A percentile compares a stretch with the other conserved stretches of the same genome.
These are phyloP conservation scores for Skeletonema grethae DNA, from an alignment of 108 stramenopile genomes.

Conservation along the genomic window DNA sequence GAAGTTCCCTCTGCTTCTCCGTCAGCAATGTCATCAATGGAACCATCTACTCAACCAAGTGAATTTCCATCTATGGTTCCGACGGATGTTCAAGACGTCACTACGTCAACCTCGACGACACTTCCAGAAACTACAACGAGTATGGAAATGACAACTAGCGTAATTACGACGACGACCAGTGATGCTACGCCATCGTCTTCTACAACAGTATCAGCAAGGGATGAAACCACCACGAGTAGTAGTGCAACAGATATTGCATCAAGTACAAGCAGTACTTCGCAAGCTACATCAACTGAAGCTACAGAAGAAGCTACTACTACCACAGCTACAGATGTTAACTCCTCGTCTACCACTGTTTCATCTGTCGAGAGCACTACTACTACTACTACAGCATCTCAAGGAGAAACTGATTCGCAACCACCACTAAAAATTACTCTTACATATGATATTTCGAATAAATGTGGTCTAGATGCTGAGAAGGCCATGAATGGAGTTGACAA, in stretches of 20 bases:
- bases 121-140: neutral
- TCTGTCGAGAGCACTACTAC: neutral
- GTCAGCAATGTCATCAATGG: too few species aligned
- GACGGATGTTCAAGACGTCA: neutral
- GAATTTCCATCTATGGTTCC: neutral
- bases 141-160: too few species aligned
- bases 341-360: conserved; percentile 7
- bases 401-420: neutral
- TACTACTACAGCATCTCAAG: too few species aligned
- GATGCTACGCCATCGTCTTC: too few species aligned
- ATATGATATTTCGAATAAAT: conserved; percentile 38
- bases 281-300: neutral
- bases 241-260: neutral
- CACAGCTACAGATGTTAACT: neutral
- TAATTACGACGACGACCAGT: too few species aligned
- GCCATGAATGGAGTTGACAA: conserved; percentile 53
- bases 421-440: conserved; percentile 5
- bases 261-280: neutral
- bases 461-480: conserved; percentile 49
- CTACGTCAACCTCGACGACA: neutral
- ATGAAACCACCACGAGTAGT: neutral
- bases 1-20: neutral
- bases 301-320: neutral
- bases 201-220: too few species aligned
- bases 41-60: too few species aligned